These are phyloP conservation scores for Hypomyces rosellus DNA, from an alignment of 2,329 filamentous ascomycete genomes.

Conservation along the genomic window DNA sequence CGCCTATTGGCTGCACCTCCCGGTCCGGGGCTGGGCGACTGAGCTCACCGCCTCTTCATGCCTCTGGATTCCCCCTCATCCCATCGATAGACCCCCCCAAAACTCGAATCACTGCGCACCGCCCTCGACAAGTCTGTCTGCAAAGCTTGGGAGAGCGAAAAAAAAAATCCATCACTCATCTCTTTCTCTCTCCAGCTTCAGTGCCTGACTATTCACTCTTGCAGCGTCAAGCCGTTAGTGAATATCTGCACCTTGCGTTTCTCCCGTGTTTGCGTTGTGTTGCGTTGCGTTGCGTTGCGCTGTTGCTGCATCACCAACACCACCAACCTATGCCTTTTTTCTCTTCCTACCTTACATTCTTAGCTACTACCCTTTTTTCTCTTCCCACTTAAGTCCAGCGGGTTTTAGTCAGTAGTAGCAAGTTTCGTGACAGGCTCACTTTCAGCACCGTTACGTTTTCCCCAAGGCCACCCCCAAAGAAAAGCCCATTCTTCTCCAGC, in stretches of 20 bases:
- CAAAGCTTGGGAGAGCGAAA: too few species aligned
- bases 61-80: neutral
- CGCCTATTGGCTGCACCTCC: constrained; percentile 29
- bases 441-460: neutral
- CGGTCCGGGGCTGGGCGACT: constrained; percentile 25
- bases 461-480: neutral
- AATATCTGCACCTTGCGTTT: too few species aligned
- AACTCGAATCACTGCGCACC: too few species aligned
- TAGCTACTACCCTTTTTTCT: neutral
- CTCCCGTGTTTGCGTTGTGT: neutral
- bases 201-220: neutral
- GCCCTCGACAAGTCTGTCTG: too few species aligned
- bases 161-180: neutral
- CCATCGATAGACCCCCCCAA: too few species aligned
- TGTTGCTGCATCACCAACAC: neutral
- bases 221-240: neutral
- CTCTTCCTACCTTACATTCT: neutral
- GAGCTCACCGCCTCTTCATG: constrained; percentile 33
- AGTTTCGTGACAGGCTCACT: neutral
- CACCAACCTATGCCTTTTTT: neutral
- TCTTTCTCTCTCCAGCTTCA: neutral
- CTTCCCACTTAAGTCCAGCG: neutral
- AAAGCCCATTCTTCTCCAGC: neutral
- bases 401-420: neutral
- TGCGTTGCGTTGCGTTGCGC: neutral